Evolutionary conservation across 2,329 filamentous ascomycete species (phyloP), one percentile per base, ranked within the genome.

Genomic region (Chaetomium sp.): DNA sequence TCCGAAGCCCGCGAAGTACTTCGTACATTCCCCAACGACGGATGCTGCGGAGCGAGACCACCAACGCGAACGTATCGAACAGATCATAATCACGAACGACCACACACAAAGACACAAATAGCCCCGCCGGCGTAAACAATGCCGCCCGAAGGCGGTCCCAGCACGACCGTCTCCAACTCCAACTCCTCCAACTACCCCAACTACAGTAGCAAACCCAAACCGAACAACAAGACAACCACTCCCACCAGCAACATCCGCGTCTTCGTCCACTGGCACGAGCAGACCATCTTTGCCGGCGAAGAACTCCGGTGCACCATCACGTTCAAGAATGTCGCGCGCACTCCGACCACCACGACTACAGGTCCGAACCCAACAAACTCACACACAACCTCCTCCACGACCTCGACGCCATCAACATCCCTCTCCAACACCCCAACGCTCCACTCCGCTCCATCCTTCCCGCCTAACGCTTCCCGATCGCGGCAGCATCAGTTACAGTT

Each of bases 251-350:
- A 95, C 76, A 90, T 99, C 70, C 88, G 91, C 71, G 92, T 96
- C 72, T 96, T 92, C 71, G 89, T 99, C 71, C 86, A 87, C 75
- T 99, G 92, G 88, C 87, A 90, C 71, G 89, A 95, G 69, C 86
- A 92, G 71, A 91, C 89, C 59, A 89, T 99, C 66, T 99, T 97
- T 74, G 89, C 94, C 55, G 94, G 94, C 72, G 94, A 99, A 77
- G 88, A 96, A 68, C 82, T 97, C 68, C 89, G 91, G 74, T 97
- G 94, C 74, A 91, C 86, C 63, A 95, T 99, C 71, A 96, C 89
- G 50, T 99, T 99, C 75, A 92, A 88, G 74, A 99, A 99, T 70
- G 80, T 91, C 60, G 79, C 82, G 43, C 49, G 74, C 73, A 41
- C 61, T 70, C 53, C 59, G 14, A 60, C 53, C 46, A 54, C 54